phyloP scores from a whole-genome alignment of 1,139 yeast genomes.

The Protomyces macrosporus region DNA sequence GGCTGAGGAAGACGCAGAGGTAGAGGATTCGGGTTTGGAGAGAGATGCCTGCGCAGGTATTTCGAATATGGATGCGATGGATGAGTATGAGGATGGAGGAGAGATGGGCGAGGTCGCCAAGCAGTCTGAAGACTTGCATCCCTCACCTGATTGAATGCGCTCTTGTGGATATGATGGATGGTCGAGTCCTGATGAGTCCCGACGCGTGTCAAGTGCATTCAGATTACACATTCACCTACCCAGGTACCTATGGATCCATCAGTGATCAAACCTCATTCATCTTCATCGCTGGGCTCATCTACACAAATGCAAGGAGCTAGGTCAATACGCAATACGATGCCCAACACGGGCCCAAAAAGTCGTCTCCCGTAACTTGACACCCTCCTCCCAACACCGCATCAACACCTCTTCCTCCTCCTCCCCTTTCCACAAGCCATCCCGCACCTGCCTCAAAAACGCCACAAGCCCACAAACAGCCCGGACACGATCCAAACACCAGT shows the following conservation, averaged over 20 bases:
- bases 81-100: constrained; percentile 20
- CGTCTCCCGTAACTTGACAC: constrained; percentile 52
- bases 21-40: constrained; percentile 82
- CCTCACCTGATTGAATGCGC: not conserved
- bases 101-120: constrained; percentile 16
- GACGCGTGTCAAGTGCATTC: too few species aligned
- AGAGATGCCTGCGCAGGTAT: constrained; percentile 60
- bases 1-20: constrained; percentile 66
- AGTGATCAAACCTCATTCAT: too few species aligned
- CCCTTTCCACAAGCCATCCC: constrained; percentile 50
- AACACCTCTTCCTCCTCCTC: constrained; percentile 34
- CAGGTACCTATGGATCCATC: too few species aligned
- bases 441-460: constrained; percentile 63
- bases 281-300: too few species aligned
- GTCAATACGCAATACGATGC: constrained; percentile 33
- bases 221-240: too few species aligned
- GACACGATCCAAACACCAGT: constrained; percentile 70
- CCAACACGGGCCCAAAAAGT: constrained; percentile 87
- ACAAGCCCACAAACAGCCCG: constrained; percentile 75
- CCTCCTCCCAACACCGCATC: constrained; percentile 54
- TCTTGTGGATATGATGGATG: not conserved
- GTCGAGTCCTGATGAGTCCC: not conserved
- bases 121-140: constrained; percentile 9
- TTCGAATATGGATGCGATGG: constrained; percentile 16
- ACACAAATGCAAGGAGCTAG: not conserved